These are phyloP conservation scores for Crucibulum laeve DNA, from an alignment of 768 basidiomycete species.

Conservation along the genomic window DNA sequence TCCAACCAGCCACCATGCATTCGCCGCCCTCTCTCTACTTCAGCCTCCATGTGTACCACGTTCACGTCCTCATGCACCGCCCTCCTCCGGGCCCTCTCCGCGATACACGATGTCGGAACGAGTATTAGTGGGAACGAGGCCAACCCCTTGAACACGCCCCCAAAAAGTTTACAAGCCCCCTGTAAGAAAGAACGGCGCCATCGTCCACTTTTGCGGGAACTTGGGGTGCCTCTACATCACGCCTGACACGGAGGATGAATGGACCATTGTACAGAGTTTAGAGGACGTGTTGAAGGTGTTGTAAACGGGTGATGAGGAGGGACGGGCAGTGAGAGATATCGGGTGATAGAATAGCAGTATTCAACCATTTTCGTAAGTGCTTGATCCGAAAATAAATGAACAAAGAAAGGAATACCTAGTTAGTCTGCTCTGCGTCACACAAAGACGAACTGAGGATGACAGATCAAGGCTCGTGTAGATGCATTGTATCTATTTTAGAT, in stretches of 20 bases:
- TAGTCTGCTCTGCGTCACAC: no score
- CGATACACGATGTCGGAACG: constrained; percentile 52
- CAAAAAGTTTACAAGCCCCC: constrained; percentile 69
- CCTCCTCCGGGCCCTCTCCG: constrained; percentile 41
- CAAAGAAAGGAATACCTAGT: no score
- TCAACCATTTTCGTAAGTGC: no score
- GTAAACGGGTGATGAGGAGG: constrained; percentile 10
- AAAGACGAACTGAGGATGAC: no score
- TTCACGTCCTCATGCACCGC: constrained; percentile 62
- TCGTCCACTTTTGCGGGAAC: constrained; percentile 84
- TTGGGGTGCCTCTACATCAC: constrained; percentile 85
- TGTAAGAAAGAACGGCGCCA: constrained; percentile 82
- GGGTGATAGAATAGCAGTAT: no score
- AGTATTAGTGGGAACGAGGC: constrained; percentile 81
- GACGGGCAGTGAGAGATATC: no score
- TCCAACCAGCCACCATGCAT: constrained; percentile 80
- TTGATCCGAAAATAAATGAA: no score
- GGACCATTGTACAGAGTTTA: constrained; percentile 49
- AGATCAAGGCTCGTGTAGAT: no score
- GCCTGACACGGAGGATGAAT: constrained; percentile 75
- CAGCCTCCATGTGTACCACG: constrained; percentile 52
- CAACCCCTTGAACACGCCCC: constrained; percentile 71
- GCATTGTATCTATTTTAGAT: no score
- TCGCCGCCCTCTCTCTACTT: constrained; percentile 69
- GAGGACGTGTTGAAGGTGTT: constrained; percentile 36